phyloP scores from a whole-genome alignment of 2,329 filamentous ascomycete genomes.

The Penicillium sclerotiorum region DNA sequence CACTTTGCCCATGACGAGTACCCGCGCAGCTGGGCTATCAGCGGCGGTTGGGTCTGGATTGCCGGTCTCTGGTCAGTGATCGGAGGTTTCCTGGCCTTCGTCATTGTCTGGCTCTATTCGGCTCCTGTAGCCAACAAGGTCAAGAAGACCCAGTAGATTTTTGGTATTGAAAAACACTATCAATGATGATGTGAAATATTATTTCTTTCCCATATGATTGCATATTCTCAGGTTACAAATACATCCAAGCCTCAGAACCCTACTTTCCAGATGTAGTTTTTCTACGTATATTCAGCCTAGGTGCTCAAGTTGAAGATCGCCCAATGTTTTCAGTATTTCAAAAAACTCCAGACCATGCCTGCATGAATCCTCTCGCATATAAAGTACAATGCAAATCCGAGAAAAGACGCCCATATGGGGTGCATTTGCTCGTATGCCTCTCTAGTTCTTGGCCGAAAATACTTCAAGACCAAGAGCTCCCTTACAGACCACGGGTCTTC shows the following conservation, averaged over 20 bases:
- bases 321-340: neutral
- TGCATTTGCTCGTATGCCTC: neutral
- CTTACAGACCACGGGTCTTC: conserved; percentile 50
- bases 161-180: conserved; percentile 28
- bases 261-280: neutral
- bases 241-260: neutral
- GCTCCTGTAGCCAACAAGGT: conserved; percentile 52
- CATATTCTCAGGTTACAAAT: conserved; percentile 3
- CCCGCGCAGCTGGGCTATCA: conserved; percentile 86
- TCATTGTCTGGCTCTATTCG: conserved; percentile 83
- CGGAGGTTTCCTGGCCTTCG: conserved; percentile 80
- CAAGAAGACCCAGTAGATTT: conserved; percentile 52
- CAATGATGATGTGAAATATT: conserved; percentile 26
- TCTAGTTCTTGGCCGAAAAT: no score
- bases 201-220: conserved; percentile 18
- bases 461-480: no score
- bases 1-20: conserved; percentile 98
- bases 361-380: conserved; percentile 19
- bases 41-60: conserved; percentile 92
- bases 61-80: conserved; percentile 83
- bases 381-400: conserved; percentile 5
- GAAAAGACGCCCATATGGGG: neutral
- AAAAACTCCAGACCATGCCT: conserved; percentile 30
- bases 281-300: no score
- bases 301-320: neutral